phyloP scores from a whole-genome alignment of 345 rosid species.

The Lumnitzera littorea region DNA sequence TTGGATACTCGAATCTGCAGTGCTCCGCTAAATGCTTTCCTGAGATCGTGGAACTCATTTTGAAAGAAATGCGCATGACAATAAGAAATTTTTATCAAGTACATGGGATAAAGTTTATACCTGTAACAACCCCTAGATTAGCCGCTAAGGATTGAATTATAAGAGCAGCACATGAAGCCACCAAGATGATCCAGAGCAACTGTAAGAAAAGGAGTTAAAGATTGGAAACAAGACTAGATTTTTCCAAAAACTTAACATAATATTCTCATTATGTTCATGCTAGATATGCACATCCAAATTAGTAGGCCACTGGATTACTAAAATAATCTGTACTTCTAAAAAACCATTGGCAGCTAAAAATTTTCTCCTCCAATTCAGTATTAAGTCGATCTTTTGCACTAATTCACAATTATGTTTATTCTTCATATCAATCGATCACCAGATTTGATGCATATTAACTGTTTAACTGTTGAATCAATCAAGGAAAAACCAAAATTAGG shows the following conservation, averaged over 20 bases:
- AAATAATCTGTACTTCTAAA: too few species aligned
- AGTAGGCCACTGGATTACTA: too few species aligned
- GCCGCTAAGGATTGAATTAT: slow-evolving; percentile 90
- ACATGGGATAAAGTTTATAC: slow-evolving; percentile 15
- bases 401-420: too few species aligned
- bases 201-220: slow-evolving; percentile 16
- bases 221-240: not conserved
- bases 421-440: too few species aligned
- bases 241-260: not conserved
- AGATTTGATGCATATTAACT: too few species aligned
- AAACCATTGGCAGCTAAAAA: too few species aligned
- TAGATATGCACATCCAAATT: too few species aligned
- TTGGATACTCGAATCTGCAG: slow-evolving; percentile 75
- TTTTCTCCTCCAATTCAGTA: too few species aligned
- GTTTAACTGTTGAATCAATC: too few species aligned
- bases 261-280: not conserved
- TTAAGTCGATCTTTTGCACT: too few species aligned
- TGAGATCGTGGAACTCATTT: slow-evolving; percentile 10
- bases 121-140: slow-evolving; percentile 94
- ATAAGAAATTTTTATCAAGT: not conserved
- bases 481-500: too few species aligned
- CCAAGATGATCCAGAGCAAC: slow-evolving; percentile 91
- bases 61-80: not conserved
- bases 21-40: slow-evolving; percentile 96
- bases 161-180: slow-evolving; percentile 92